phyloP scores from a whole-genome alignment of 2,329 filamentous ascomycete species.

The Chrysoporthe cubensis region DNA sequence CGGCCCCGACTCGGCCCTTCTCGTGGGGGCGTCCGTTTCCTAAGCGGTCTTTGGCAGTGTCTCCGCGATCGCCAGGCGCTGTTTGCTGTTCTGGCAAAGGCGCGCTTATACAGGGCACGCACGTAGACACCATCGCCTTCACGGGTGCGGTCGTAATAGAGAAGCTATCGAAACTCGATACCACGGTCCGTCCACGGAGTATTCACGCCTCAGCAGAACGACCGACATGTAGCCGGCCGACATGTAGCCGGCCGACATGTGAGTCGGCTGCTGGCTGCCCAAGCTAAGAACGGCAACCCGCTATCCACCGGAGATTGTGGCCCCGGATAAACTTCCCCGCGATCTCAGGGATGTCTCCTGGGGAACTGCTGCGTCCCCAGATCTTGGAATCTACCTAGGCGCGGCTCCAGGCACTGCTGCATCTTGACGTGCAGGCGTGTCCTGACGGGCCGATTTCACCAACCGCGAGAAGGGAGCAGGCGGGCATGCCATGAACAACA shows the following conservation, averaged over 20 bases:
- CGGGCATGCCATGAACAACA: too few relatives aligned
- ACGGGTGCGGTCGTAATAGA: not conserved
- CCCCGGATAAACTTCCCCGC: slow-evolving; percentile 5
- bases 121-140: not conserved
- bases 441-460: slow-evolving; percentile 34
- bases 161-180: not conserved
- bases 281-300: not conserved
- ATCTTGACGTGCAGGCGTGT: slow-evolving; percentile 4
- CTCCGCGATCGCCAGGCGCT: not conserved
- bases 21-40: slow-evolving; percentile 16
- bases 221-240: slow-evolving; percentile 11
- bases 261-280: not conserved
- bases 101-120: not conserved
- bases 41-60: not conserved
- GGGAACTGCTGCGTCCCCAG: not conserved
- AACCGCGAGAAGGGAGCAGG: not conserved
- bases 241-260: slow-evolving; percentile 2
- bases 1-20: slow-evolving; percentile 14
- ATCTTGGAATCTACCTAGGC: not conserved
- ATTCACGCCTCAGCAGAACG: not conserved
- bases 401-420: not conserved
- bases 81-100: not conserved
- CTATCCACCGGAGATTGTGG: not conserved
- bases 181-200: not conserved
- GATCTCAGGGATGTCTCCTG: not conserved